phyloP scores from a whole-genome alignment of 768 basidiomycete species.

The Suillus decipiens region DNA sequence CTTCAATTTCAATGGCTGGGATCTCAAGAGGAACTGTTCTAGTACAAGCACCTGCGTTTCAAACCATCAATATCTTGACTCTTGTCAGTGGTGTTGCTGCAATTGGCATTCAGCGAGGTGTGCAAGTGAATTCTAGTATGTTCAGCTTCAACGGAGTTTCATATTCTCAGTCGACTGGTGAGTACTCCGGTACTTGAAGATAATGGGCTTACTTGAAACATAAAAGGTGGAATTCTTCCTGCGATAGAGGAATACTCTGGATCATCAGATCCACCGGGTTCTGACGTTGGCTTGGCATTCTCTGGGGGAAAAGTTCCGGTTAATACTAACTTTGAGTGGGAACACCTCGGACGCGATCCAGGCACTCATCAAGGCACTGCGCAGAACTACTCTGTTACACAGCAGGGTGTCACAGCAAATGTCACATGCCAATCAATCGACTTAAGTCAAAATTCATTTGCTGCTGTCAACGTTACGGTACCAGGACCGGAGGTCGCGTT shows the following conservation, averaged over 20 bases:
- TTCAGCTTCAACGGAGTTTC: constrained; percentile 6
- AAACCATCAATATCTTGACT: not conserved
- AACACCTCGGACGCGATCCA: not conserved
- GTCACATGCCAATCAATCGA: constrained; percentile 10
- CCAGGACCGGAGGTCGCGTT: not conserved
- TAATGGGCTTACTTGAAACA: not conserved
- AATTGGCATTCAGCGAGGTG: not conserved
- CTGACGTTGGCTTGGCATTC: not conserved
- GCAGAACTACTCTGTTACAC: too few relatives aligned
- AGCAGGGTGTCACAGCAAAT: constrained; percentile 23
- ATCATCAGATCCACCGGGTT: not conserved
- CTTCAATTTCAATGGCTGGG: not conserved
- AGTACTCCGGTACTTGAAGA: not conserved
- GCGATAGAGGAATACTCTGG: not conserved
- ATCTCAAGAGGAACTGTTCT: not conserved
- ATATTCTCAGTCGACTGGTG: constrained; percentile 2
- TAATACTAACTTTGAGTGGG: not conserved
- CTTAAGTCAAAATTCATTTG: not conserved
- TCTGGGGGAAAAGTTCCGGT: not conserved
- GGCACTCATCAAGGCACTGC: too few relatives aligned
- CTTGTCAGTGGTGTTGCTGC: constrained; percentile 3
- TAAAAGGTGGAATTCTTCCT: not conserved
- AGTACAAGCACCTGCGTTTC: not conserved
- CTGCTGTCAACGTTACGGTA: too few relatives aligned
- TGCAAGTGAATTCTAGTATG: not conserved